A percentile compares a stretch with the other conserved stretches of the same genome.
Conservation (phyloP, 768 basidiomycete species). For the Hericium erinaceus region DNA sequence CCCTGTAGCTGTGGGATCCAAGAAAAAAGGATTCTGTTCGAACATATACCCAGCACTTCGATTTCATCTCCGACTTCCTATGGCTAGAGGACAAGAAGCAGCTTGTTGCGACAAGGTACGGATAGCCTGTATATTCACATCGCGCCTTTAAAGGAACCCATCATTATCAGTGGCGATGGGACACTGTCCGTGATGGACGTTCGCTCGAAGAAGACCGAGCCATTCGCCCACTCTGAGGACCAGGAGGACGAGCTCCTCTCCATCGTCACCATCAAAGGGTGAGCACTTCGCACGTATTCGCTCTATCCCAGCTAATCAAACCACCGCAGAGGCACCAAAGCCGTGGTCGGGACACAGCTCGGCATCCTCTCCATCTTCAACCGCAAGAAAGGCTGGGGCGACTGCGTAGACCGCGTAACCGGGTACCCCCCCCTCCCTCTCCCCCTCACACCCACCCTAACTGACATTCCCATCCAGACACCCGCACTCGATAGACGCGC, state of each 20-base stretch:
- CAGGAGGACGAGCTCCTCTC: constrained; percentile 93
- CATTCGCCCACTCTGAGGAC: constrained; percentile 83
- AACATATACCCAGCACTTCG: constrained; percentile 79
- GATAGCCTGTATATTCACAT: not conserved
- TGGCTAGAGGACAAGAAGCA: constrained; percentile 70
- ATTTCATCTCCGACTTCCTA: constrained; percentile 89
- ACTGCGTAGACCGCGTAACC: constrained; percentile 85
- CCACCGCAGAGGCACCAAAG: constrained; percentile 54
- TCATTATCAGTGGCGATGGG: constrained; percentile 68
- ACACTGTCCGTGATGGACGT: constrained; percentile 90
- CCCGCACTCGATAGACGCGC: constrained; percentile 83
- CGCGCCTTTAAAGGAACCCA: not conserved
- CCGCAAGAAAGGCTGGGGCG: constrained; percentile 77
- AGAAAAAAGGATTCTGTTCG: constrained; percentile 55
- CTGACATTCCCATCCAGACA: constrained; percentile 40
- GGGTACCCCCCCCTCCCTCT: constrained; percentile 42
- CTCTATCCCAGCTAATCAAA: not conserved
- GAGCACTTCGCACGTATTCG: constrained; percentile 13
- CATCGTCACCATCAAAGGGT: constrained; percentile 79
- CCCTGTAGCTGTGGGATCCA: constrained; percentile 82
- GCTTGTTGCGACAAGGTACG: constrained; percentile 80
- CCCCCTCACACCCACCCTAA: not conserved
- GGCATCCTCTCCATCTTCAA: constrained; percentile 90
- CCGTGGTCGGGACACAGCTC: constrained; percentile 81
- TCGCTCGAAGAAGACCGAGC: constrained; percentile 68